These are phyloP conservation scores for Leccinum imitatum DNA, from an alignment of 768 basidiomycete species.

Conservation along the genomic window DNA sequence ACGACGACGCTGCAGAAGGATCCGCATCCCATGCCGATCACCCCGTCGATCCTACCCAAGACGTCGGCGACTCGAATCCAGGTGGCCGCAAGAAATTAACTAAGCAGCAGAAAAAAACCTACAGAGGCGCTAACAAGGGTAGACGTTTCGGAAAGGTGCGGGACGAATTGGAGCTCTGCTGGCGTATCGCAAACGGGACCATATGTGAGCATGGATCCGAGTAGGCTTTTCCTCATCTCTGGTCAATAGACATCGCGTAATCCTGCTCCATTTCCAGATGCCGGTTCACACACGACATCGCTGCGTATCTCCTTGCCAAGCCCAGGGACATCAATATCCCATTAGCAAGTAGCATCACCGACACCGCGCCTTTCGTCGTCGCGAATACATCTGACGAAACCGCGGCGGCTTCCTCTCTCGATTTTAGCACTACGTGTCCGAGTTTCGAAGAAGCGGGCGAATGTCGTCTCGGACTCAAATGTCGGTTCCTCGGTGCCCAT, in stretches of 20 bases:
- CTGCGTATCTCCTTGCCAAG: constrained; percentile 74
- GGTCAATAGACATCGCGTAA: not conserved
- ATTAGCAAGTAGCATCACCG: constrained; percentile 40
- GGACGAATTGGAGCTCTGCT: constrained; percentile 84
- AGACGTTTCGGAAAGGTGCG: constrained; percentile 73
- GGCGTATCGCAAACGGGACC: constrained; percentile 68
- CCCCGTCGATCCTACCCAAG: constrained; percentile 1
- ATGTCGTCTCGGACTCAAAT: constrained; percentile 69
- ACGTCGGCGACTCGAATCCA: constrained; percentile 23
- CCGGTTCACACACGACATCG: constrained; percentile 75
- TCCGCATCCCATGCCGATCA: no score
- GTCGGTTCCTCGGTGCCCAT: constrained; percentile 86
- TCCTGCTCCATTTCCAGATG: constrained; percentile 48
- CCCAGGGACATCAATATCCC: constrained; percentile 69
- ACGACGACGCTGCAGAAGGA: no score
- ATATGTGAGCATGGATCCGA: constrained; percentile 69
- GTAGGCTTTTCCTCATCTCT: constrained; percentile 36
- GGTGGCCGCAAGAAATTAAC: constrained; percentile 43
- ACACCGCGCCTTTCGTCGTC: constrained; percentile 51
- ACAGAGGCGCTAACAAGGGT: constrained; percentile 81
- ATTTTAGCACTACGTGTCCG: constrained; percentile 25
- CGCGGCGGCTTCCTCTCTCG: constrained; percentile 12
- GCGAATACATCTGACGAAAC: constrained; percentile 9
- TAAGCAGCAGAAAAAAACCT: constrained; percentile 70
- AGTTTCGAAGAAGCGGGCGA: constrained; percentile 30